Evolutionary conservation across 2,329 filamentous ascomycete genomes (phyloP).

Genomic region (Chalaropsis ovoidea): DNA sequence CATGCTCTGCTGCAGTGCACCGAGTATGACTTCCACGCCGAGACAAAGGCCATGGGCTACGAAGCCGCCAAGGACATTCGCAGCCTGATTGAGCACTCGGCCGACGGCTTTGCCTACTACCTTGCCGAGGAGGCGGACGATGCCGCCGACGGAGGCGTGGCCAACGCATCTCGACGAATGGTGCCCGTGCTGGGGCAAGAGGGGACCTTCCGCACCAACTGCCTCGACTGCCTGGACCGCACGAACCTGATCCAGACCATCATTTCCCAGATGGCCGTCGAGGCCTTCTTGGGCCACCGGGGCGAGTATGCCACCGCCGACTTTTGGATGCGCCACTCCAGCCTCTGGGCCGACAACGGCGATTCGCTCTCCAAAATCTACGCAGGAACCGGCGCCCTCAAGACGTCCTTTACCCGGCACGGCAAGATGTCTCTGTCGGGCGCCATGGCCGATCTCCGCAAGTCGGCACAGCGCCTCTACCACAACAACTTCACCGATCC

Average conservation of each 20-base stretch:
- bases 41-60: constrained; percentile 80
- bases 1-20: constrained; percentile 69
- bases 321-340: constrained; percentile 87
- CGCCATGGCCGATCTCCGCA: constrained; percentile 86
- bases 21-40: constrained; percentile 93
- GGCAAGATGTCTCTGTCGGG: constrained; percentile 95
- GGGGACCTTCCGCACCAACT: constrained; percentile 93
- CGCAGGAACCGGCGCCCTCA: constrained; percentile 87
- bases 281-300: constrained; percentile 68
- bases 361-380: constrained; percentile 92
- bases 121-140: constrained; percentile 64
- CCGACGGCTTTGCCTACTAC: constrained; percentile 87
- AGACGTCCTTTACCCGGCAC: constrained; percentile 85
- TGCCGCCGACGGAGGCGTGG: constrained; percentile 35
- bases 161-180: constrained; percentile 34
- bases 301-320: constrained; percentile 60
- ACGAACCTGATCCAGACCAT: constrained; percentile 95
- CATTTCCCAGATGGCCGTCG: constrained; percentile 85
- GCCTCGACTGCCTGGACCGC: constrained; percentile 86
- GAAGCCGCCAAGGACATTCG: constrained; percentile 82
- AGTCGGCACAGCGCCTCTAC: constrained; percentile 86
- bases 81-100: constrained; percentile 64
- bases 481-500: constrained; percentile 98
- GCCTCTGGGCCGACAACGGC: constrained; percentile 93
- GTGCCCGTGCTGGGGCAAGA: constrained; percentile 79